Evolutionary conservation across 2,329 filamentous ascomycete genomes (phyloP).

Genomic region (Fusarium sp.): DNA sequence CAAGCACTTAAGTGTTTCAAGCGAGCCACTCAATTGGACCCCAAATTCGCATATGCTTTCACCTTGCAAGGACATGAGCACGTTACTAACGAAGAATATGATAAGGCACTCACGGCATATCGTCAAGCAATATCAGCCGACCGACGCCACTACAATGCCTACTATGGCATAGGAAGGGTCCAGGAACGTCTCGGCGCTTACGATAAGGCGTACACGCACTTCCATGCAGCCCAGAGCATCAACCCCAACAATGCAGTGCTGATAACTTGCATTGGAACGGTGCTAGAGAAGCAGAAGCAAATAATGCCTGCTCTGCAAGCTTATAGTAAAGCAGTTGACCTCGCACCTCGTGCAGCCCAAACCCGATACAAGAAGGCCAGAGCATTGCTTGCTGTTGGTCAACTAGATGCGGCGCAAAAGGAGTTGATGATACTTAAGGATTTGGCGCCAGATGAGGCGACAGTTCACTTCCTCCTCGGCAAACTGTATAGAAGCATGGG

Average conservation of each 20-base stretch:
- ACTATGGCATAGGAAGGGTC: constrained; percentile 87
- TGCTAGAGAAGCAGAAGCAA: constrained; percentile 89
- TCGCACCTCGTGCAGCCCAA: constrained; percentile 84
- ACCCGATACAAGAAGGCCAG: constrained; percentile 94
- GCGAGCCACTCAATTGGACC: constrained; percentile 89
- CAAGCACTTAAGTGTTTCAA: constrained; percentile 96
- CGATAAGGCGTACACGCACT: constrained; percentile 91
- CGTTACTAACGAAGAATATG: constrained; percentile 95
- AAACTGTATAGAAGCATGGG: constrained; percentile 81
- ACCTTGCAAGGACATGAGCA: constrained; percentile 97
- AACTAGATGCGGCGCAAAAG: constrained; percentile 76
- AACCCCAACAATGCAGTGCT: constrained; percentile 95
- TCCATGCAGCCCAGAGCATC: constrained; percentile 86
- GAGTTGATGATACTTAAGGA: constrained; percentile 92
- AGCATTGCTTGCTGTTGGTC: constrained; percentile 80
- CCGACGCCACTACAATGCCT: constrained; percentile 95
- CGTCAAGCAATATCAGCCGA: constrained; percentile 88
- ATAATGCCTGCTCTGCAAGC: constrained; percentile 81
- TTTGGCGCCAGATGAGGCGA: constrained; percentile 92
- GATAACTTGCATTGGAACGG: constrained; percentile 90
- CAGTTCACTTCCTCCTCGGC: constrained; percentile 94
- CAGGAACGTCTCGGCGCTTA: constrained; percentile 92
- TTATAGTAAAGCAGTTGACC: constrained; percentile 83
- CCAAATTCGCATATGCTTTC: constrained; percentile 93
- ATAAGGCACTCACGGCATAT: constrained; percentile 91